Evolutionary conservation across 139 green algal genomes (phyloP).

Genomic region (Mychonastes homosphaera): DNA sequence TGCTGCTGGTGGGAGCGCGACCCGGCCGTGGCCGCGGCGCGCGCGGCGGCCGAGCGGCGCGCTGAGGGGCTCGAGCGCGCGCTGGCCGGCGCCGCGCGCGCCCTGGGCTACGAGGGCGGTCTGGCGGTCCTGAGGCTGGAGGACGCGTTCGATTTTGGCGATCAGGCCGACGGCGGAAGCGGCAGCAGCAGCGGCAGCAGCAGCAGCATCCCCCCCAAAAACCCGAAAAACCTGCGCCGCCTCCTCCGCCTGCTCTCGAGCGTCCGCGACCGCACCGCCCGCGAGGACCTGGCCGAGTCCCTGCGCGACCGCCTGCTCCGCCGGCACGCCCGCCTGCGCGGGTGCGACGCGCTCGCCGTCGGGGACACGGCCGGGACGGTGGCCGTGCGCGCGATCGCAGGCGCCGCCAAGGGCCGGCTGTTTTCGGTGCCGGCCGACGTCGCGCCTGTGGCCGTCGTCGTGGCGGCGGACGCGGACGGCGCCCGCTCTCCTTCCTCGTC

Average conservation of each 20-base stretch:
- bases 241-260: conserved; percentile 10
- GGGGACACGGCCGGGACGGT: conserved; percentile 40
- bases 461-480: too few species aligned
- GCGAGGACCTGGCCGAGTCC: conserved; percentile 47
- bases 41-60: too few species aligned
- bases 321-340: conserved; percentile 14
- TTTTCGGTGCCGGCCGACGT: conserved; percentile 47
- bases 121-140: conserved; percentile 21
- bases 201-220: not conserved
- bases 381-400: conserved; percentile 39
- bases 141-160: conserved; percentile 20
- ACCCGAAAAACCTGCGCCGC: not conserved
- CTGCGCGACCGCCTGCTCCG: conserved; percentile 47
- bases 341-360: conserved; percentile 38
- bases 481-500: too few species aligned
- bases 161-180: not conserved
- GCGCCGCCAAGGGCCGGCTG: conserved; percentile 56
- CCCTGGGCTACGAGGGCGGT: not conserved
- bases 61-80: too few species aligned
- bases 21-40: not conserved
- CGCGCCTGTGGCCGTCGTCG: too few species aligned
- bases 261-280: conserved; percentile 49
- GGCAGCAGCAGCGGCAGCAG: not conserved
- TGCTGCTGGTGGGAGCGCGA: conserved; percentile 5
- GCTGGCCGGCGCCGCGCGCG: too few species aligned